Conservation (phyloP, 768 basidiomycete genomes). For the Pulveroboletus frians region DNA sequence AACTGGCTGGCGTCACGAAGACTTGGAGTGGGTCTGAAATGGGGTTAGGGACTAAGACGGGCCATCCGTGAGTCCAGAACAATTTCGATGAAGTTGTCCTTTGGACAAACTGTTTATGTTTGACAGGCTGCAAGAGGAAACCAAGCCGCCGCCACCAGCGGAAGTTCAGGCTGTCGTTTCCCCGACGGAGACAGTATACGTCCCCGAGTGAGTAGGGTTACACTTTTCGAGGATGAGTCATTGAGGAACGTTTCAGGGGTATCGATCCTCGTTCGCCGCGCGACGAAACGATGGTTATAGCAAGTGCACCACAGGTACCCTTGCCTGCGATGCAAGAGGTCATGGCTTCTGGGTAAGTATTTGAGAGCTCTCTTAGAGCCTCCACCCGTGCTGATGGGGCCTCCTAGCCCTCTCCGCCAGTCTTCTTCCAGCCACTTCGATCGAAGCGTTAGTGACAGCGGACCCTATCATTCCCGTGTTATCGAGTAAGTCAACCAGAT, state of each 20-base stretch:
- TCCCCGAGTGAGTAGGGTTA: constrained; percentile 25
- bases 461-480: constrained; percentile 6
- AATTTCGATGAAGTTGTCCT: background rate
- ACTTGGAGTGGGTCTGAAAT: constrained; percentile 27
- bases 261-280: constrained; percentile 31
- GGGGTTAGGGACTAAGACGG: constrained; percentile 16
- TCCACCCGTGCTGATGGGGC: background rate
- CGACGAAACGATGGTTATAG: constrained; percentile 23
- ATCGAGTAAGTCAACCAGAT: constrained; percentile 23
- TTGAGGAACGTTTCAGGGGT: constrained; percentile 5
- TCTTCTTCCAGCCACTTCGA: constrained; percentile 16
- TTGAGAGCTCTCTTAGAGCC: background rate
- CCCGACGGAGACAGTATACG: constrained; percentile 26
- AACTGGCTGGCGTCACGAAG: constrained; percentile 28
- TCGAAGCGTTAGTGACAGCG: constrained; percentile 13
- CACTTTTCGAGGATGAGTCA: background rate
- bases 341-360: constrained; percentile 21
- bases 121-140: constrained; percentile 23
- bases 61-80: constrained; percentile 15
- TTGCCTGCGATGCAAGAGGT: constrained; percentile 34
- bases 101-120: background rate
- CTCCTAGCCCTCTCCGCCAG: constrained; percentile 14
- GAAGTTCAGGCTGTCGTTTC: constrained; percentile 16
- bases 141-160: constrained; percentile 8
- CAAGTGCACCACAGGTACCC: constrained; percentile 26